These are phyloP conservation scores for Keithomyces neogunnii DNA, from an alignment of 2,329 filamentous ascomycete genomes.

Conservation along the genomic window DNA sequence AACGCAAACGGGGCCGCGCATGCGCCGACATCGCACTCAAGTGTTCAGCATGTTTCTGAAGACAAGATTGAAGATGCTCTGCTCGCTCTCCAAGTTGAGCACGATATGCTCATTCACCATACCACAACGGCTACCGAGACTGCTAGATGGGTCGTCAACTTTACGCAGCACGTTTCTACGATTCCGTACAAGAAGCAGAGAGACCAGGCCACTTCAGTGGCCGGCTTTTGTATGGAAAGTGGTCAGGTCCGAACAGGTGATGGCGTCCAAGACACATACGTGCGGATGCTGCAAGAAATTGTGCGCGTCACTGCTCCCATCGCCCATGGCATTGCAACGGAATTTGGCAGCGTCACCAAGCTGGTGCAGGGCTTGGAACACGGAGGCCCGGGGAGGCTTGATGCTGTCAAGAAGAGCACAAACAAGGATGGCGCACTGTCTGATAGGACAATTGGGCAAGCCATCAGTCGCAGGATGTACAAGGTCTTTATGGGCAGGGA, in stretches of 20 bases:
- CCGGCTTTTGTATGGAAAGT: slow-evolving; percentile 69
- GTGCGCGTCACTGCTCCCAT: slow-evolving; percentile 62
- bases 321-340: slow-evolving; percentile 57
- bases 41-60: slow-evolving; percentile 50
- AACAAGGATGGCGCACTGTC: slow-evolving; percentile 49
- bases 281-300: slow-evolving; percentile 70
- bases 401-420: slow-evolving; percentile 48
- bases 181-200: slow-evolving; percentile 58
- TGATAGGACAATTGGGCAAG: slow-evolving; percentile 46
- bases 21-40: slow-evolving; percentile 21
- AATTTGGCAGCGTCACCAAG: slow-evolving; percentile 49
- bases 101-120: slow-evolving; percentile 63
- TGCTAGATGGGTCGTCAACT: slow-evolving; percentile 62
- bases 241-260: slow-evolving; percentile 68
- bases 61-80: slow-evolving; percentile 63
- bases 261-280: slow-evolving; percentile 56
- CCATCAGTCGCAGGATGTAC: slow-evolving; percentile 49
- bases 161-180: slow-evolving; percentile 72
- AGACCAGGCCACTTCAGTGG: slow-evolving; percentile 40
- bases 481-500: slow-evolving; percentile 53
- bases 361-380: slow-evolving; percentile 51
- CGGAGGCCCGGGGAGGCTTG: slow-evolving; percentile 52
- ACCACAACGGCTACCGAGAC: slow-evolving; percentile 53
- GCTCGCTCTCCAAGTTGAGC: slow-evolving; percentile 58
- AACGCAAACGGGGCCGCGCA: slow-evolving; percentile 22